Evolutionary conservation across 768 basidiomycete genomes (phyloP).

Genomic region (Psilocybe azurescens): DNA sequence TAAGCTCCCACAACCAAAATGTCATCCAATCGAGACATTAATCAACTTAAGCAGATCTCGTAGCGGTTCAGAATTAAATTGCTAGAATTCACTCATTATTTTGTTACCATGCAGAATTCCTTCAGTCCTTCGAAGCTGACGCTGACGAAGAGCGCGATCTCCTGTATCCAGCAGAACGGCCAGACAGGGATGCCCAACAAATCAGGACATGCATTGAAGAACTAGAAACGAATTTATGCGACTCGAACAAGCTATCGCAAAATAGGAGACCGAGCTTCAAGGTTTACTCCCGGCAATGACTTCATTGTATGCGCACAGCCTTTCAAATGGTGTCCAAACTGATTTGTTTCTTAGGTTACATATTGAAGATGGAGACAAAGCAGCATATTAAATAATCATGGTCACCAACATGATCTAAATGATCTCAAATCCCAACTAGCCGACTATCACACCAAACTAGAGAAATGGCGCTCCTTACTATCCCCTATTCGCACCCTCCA

Average conservation of each 20-base stretch:
- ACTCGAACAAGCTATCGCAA: not conserved
- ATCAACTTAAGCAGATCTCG: too few relatives aligned
- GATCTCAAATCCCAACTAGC: not conserved
- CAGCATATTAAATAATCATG: not conserved
- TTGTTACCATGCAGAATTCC: not conserved
- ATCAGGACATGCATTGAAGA: not conserved
- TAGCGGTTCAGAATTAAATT: not conserved
- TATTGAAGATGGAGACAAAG: not conserved
- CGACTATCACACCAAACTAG: not conserved
- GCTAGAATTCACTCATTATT: not conserved
- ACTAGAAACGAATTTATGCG: not conserved
- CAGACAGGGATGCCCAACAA: not conserved
- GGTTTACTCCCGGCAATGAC: not conserved
- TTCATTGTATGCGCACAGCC: not conserved
- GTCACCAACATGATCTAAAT: not conserved
- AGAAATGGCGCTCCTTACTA: conserved; percentile 14
- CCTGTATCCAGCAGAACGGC: not conserved
- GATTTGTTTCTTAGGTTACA: not conserved
- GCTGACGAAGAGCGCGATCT: not conserved
- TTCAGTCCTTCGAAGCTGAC: too few relatives aligned
- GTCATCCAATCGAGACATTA: too few relatives aligned
- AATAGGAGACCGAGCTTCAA: not conserved
- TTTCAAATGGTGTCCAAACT: not conserved
- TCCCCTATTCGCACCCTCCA: conserved; percentile 31
- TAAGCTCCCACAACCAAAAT: too few relatives aligned